Percentiles rank a stretch among this genome's conserved stretches.
phyloP scores from a whole-genome alignment of 1,284 basidiomycete species.

The Cystobasidium slooffiae region DNA sequence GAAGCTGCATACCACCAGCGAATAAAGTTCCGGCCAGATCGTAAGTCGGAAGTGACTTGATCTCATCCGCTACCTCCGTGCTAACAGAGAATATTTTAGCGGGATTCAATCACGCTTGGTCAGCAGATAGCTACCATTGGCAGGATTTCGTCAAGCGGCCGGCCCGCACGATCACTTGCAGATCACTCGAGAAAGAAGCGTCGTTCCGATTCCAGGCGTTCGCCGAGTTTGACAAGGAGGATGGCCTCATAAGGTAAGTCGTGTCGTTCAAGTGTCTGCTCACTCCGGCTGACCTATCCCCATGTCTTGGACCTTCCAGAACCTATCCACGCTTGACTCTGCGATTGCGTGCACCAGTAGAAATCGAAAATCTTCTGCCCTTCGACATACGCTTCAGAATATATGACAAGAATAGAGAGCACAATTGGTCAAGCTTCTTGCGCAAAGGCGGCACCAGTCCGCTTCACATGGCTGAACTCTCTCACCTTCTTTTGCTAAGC shows the following conservation, averaged over 20 bases:
- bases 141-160: conserved; percentile 83
- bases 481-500: conserved; percentile 91
- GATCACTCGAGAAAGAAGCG: conserved; percentile 81
- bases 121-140: conserved; percentile 78
- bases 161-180: conserved; percentile 81
- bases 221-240: conserved; percentile 76
- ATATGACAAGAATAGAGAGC: conserved; percentile 92
- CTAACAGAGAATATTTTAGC: conserved; percentile 61
- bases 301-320: conserved; percentile 58
- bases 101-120: conserved; percentile 95
- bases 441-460: conserved; percentile 94
- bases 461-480: conserved; percentile 92
- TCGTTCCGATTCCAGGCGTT: conserved; percentile 95
- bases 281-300: too few species aligned
- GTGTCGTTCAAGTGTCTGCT: not conserved
- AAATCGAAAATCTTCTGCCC: conserved; percentile 94
- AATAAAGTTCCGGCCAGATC: conserved; percentile 88
- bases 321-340: conserved; percentile 84
- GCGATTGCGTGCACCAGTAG: conserved; percentile 89
- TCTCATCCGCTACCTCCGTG: too few species aligned
- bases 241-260: conserved; percentile 66
- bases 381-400: conserved; percentile 93
- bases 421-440: conserved; percentile 81
- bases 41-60: conserved; percentile 62
- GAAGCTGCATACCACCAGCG: conserved; percentile 83